Base-by-base conservation (phyloP, 805 yeast species). In the Ogataea chonburiensis region DNA sequence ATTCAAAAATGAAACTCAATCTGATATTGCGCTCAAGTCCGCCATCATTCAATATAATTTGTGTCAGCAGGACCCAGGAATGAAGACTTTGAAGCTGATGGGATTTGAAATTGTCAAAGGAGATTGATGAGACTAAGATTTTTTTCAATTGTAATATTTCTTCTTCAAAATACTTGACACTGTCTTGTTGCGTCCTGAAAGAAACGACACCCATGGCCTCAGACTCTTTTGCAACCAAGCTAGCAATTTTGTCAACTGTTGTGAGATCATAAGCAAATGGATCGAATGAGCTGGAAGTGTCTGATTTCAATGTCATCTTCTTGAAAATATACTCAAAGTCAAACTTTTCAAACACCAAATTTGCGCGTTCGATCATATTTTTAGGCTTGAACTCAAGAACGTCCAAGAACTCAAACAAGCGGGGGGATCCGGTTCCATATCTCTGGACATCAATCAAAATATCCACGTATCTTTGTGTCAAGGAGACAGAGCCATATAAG, bases 61-160 rank as follows among this genome's bases (percentile, higher is more conserved):
- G 86, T 16, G 86, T 79, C 32, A 89, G 59, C 47, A 80, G 81
- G 15, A 81, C 79, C 98, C 98, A 91, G 0, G 94, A 75, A 52
- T 81, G 86, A 18, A 91, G 62, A 39, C 81, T 76, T 10, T 71
- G 62, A 30, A 82, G 62, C 43, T 83, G 93, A 7, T 68, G 64
- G 1, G 67, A 56, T 42, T 70, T 70, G 47, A 77, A 70, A 24
- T 68, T 66, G 28, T 67, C 65, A 26, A 64, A 66, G n/a, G 75
- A 61, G 10, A 75, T 50, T 16, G 68, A 65, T 46, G 73, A 73
- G 0, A 66, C 62, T 19, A 79, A 49, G 35, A 69, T 68, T 5
- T 57, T 61, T 17, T 59, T 50, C 19, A 74, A 41, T 12, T 49
- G 45, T 7, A 41, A 43, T 0, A 56, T 59, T 34, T 56, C 60